Evolutionary conservation across 306 rosid genomes (phyloP), one percentile per base, ranked within the genome.

Genomic region (Vigna mungo): DNA sequence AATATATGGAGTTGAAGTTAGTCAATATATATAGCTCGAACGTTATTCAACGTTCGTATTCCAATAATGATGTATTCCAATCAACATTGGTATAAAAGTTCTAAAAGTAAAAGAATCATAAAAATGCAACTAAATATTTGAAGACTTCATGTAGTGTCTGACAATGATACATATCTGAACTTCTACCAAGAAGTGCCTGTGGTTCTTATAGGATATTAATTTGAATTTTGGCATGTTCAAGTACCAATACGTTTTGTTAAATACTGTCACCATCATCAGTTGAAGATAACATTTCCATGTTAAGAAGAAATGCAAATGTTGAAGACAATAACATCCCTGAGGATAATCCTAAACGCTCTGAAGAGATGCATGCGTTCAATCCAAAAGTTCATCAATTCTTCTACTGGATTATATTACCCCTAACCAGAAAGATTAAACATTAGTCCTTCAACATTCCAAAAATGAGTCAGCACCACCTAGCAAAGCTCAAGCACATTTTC

Each of bases 401-500:
- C 13, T 49, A 64, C 4, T 17, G 71, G 76, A 39, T 39, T 48
- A 75, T 78, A 30, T 59, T 21, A 61, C 46, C 41, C 53, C 25
- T 30, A 48, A 70, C 20, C 17, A 56, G 48, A 51, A 54, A 71
- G n/a, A 71, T 59, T 36, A 60, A 27, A 47, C 53, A n/a, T 60
- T 56, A 43, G 53, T 51, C 47, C 32, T 70, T 21, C 44, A 59
- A 59, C 46, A 37, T n/a, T 23, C 67, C 13, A 25, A 58, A 20
- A 46, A 11, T 17, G 21, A 46, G 49, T 30, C 49, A 36, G 53
- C 0, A 13, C 56, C 47, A 53, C 74, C 16, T 16, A 21, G 47
- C 63, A 76, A 65, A 20, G 53, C 43, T 49, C 37, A 64, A 21
- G 63, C 56, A 56, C 16, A 43, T 69, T 68, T 77, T 61, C 39